phyloP scores from a whole-genome alignment of 805 yeast species.

The Lipomyces oligophaga region DNA sequence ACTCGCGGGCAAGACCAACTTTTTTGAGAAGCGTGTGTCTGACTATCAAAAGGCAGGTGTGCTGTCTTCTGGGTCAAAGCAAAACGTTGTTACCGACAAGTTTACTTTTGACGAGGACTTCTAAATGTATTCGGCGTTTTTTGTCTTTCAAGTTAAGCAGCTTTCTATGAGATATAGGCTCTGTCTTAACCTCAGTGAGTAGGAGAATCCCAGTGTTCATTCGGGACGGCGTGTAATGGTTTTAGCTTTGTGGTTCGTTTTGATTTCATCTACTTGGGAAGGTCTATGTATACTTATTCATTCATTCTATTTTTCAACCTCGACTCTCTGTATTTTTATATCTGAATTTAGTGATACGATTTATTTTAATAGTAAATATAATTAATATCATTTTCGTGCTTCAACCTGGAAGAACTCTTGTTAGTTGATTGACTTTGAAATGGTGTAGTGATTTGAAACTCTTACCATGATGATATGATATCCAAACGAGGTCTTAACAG shows the following conservation, averaged over 20 bases:
- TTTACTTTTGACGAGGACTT: constrained; percentile 93
- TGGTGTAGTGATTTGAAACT: too few species aligned
- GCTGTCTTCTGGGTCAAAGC: constrained; percentile 59
- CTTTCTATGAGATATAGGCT: not conserved
- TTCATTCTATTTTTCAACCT: not conserved
- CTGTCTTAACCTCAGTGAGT: not conserved
- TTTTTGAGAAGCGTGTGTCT: constrained; percentile 97
- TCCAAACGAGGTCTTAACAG: constrained; percentile 26
- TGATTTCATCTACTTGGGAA: not conserved
- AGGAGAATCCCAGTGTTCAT: too few species aligned
- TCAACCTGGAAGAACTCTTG: constrained; percentile 8
- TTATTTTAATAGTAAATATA: not conserved
- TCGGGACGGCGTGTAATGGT: not conserved
- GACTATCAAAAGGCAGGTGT: constrained; percentile 99
- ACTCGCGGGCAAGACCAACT: constrained; percentile 96
- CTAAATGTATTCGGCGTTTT: constrained; percentile 40
- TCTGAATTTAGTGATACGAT: not conserved
- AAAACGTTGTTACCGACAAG: constrained; percentile 41
- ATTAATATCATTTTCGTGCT: constrained; percentile 6
- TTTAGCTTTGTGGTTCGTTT: not conserved
- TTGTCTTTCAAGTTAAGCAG: not conserved
- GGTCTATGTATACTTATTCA: too few species aligned
- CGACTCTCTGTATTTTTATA: not conserved
- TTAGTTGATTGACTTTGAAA: not conserved
- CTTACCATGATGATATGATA: constrained; percentile 28